Conservation (phyloP, 805 yeast species). For the Lachancea dasiensis region DNA sequence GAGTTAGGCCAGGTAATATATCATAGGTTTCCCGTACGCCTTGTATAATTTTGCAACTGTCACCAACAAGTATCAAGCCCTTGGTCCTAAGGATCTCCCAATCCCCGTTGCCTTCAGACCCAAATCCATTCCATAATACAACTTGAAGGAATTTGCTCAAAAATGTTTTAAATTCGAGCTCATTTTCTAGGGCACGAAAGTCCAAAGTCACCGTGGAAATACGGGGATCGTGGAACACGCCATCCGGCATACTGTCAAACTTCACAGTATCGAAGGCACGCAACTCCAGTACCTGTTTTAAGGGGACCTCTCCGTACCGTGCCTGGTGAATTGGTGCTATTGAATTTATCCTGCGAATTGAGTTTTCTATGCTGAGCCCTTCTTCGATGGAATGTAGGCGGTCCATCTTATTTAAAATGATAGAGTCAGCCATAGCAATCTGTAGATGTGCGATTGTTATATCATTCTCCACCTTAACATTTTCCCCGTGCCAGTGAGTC, state of each 20-base stretch:
- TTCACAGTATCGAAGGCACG: slow-evolving; percentile 60
- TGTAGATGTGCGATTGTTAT: slow-evolving; percentile 84
- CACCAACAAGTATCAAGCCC: slow-evolving; percentile 54
- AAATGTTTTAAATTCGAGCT: slow-evolving; percentile 38
- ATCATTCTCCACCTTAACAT: slow-evolving; percentile 35
- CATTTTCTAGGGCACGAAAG: slow-evolving; percentile 36
- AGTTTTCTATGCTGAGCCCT: slow-evolving; percentile 31
- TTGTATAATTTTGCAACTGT: slow-evolving; percentile 60
- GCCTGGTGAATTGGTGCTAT: slow-evolving; percentile 64
- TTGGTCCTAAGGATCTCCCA: slow-evolving; percentile 76
- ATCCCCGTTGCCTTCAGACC: slow-evolving; percentile 39
- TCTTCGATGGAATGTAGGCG: slow-evolving; percentile 29
- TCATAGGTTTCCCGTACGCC: slow-evolving; percentile 95
- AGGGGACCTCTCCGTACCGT: slow-evolving; percentile 63
- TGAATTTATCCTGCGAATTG: slow-evolving; percentile 50
- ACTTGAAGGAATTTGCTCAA: slow-evolving; percentile 58
- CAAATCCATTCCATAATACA: slow-evolving; percentile 57
- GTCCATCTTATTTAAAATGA: slow-evolving; percentile 77
- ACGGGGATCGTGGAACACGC: slow-evolving; percentile 43
- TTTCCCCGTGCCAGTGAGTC: slow-evolving; percentile 59
- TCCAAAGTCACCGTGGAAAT: slow-evolving; percentile 49
- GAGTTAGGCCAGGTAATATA: slow-evolving; percentile 41
- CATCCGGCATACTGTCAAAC: slow-evolving; percentile 9
- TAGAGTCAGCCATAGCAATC: slow-evolving; percentile 81
- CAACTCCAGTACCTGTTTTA: slow-evolving; percentile 62